These are phyloP conservation scores for Aureobasidium musti DNA, from an alignment of 2,329 filamentous ascomycete species.

Conservation along the genomic window DNA sequence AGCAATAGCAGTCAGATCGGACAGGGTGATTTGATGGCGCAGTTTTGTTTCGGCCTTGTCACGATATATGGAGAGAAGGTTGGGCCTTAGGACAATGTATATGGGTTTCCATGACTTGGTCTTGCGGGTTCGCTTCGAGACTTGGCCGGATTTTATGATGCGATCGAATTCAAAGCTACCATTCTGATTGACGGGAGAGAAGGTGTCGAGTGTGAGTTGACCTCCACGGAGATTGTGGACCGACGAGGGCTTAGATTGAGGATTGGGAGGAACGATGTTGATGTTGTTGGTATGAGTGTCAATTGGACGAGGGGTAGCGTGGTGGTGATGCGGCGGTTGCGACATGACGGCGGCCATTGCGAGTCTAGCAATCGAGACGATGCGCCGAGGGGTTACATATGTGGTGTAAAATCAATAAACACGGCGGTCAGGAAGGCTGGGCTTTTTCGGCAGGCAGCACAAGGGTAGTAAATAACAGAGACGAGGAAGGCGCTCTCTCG, in stretches of 20 bases:
- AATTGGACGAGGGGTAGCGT: constrained; percentile 14
- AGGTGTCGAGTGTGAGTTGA: constrained; percentile 62
- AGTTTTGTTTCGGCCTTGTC: constrained; percentile 87
- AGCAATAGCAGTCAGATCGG: constrained; percentile 88
- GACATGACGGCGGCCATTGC: constrained; percentile 36
- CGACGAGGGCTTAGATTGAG: constrained; percentile 29
- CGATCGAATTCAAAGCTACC: constrained; percentile 96
- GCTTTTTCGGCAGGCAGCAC: neutral
- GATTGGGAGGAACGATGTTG: constrained; percentile 26
- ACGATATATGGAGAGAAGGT: constrained; percentile 89
- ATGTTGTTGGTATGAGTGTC: constrained; percentile 9
- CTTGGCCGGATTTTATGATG: constrained; percentile 83
- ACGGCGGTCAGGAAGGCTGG: constrained; percentile 12
- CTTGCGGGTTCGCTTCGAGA: constrained; percentile 86
- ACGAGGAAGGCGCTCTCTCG: neutral
- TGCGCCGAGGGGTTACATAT: neutral
- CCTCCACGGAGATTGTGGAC: constrained; percentile 35
- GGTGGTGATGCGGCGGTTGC: constrained; percentile 23
- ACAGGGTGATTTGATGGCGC: constrained; percentile 81
- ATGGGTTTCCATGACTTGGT: constrained; percentile 95
- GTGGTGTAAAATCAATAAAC: neutral
- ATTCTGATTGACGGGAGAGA: constrained; percentile 89
- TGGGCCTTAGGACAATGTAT: constrained; percentile 86
- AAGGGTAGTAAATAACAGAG: constrained; percentile 1
- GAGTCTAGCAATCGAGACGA: neutral